Base-by-base conservation (phyloP, 352 stramenopile species). In the Saprolegnia parasitica region DNA sequence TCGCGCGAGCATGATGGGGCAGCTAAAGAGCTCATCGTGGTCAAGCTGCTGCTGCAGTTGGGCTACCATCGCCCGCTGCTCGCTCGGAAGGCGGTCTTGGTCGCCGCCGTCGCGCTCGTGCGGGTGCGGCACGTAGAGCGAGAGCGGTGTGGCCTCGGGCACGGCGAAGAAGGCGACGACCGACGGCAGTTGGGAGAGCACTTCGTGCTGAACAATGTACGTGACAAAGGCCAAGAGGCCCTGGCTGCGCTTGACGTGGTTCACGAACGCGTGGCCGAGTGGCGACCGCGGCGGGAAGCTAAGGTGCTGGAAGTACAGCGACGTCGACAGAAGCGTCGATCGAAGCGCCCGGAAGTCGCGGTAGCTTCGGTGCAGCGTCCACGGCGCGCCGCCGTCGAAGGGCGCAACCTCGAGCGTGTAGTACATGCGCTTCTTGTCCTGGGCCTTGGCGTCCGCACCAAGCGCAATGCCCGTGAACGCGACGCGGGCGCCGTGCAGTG, bases 301-400 rank as follows among this genome's bases (percentile, higher is more conserved):
- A 4, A 29, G 63, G 10, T 50, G 61, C 46, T 35, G 29, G 4
- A 39, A 21, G 18, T 46, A 61, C 20, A 49, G 21, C 46, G 47
- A 63, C 35, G 45, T 57, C 20, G 6, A 3, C 4, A 20, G 39
- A 16, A 70, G 63, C 11, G 63, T 42, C 11, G 37, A 13, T 20
- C 55, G 55, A 6, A 70, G 26, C 24, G 46, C 32, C 0, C 63
- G 63, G 21, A 70, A 70, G 42, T 70, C 63, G 13, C 55, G 46
- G 42, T 70, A 70, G 50, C 63, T 70, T 10, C 63, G 32, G 29
- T 70, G 29, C 8, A 70, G 62, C 10, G 54, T 63, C 63, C 63
- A 70, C 52, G 24, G 24, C 23, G 63, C 29, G 11, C 23, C 20
- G 9, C 62, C 63, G 13, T 60, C 20, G 15, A 46, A 13, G 4